Evolutionary conservation across 2,329 filamentous ascomycete genomes (phyloP).

Genomic region (Ilyonectria mors-panacis): DNA sequence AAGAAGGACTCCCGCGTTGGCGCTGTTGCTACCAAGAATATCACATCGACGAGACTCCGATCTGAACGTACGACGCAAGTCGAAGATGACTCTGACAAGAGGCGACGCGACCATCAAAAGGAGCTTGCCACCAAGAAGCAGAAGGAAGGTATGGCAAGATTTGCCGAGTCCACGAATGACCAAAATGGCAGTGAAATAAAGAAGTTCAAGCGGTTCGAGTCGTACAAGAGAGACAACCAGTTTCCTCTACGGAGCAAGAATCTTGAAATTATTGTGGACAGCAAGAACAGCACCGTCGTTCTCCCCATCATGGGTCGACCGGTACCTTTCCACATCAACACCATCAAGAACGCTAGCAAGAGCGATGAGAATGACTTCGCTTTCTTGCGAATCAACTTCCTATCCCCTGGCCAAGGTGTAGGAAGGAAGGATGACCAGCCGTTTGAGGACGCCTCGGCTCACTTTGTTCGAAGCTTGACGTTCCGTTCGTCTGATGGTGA

Average conservation of each 20-base stretch:
- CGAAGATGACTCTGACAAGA: constrained; percentile 91
- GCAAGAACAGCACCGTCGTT: constrained; percentile 90
- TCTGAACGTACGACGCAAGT: constrained; percentile 91
- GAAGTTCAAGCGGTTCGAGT: constrained; percentile 99
- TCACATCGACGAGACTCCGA: constrained; percentile 92
- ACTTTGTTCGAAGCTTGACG: constrained; percentile 96
- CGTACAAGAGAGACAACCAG: constrained; percentile 98
- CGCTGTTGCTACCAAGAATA: constrained; percentile 93
- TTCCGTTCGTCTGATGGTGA: constrained; percentile 92
- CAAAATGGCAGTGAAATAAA: constrained; percentile 94
- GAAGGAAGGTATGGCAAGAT: constrained; percentile 86
- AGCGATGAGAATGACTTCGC: constrained; percentile 96
- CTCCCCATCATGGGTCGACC: constrained; percentile 97
- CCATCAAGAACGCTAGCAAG: constrained; percentile 99
- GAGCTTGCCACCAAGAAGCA: constrained; percentile 90
- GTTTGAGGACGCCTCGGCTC: constrained; percentile 95
- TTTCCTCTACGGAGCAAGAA: constrained; percentile 87
- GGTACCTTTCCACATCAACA: constrained; percentile 97
- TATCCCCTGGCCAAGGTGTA: constrained; percentile 97
- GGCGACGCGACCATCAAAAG: constrained; percentile 92
- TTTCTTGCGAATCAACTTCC: constrained; percentile 95
- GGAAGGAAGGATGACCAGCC: constrained; percentile 97
- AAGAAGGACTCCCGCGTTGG: constrained; percentile 88
- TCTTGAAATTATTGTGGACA: constrained; percentile 89
- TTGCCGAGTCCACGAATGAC: constrained; percentile 86